Conservation (phyloP, 768 basidiomycete species). For the Crucibulum laeve region DNA sequence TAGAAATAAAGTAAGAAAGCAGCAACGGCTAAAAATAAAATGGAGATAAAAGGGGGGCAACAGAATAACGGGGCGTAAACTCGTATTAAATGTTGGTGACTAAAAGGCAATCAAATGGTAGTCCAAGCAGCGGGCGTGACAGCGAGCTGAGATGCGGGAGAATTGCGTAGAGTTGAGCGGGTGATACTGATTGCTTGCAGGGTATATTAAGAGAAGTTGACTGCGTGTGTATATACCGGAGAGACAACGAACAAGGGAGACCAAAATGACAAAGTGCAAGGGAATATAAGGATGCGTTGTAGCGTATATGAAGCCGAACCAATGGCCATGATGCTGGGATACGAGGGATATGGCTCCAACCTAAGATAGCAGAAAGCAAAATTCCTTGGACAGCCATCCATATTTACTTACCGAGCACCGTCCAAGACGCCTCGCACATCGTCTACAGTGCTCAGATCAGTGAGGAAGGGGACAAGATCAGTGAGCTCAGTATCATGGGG, state of each 20-base stretch:
- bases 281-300: conserved; percentile 5
- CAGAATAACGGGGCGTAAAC: too few species aligned
- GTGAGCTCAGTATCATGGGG: conserved; percentile 98
- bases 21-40: too few species aligned
- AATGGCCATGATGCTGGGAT: background rate
- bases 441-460: conserved; percentile 78
- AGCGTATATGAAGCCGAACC: background rate
- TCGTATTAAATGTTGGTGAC: too few species aligned
- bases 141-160: background rate
- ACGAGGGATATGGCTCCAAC: background rate
- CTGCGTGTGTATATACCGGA: conserved; percentile 15
- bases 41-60: too few species aligned
- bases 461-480: conserved; percentile 90
- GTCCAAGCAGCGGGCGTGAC: background rate
- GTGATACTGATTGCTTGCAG: conserved; percentile 20
- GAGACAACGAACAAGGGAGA: conserved; percentile 11
- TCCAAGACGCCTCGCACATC: conserved; percentile 93
- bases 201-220: conserved; percentile 17
- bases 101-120: conserved; percentile 4
- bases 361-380: background rate
- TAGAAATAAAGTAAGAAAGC: too few species aligned
- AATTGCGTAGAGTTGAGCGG: conserved; percentile 4
- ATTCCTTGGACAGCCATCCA: too few species aligned
- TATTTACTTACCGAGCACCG: conserved; percentile 55
- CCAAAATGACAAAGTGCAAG: conserved; percentile 6